Conservation (phyloP, 495 filamentous ascomycete genomes). For the Penicillium macrosclerotiorum region DNA sequence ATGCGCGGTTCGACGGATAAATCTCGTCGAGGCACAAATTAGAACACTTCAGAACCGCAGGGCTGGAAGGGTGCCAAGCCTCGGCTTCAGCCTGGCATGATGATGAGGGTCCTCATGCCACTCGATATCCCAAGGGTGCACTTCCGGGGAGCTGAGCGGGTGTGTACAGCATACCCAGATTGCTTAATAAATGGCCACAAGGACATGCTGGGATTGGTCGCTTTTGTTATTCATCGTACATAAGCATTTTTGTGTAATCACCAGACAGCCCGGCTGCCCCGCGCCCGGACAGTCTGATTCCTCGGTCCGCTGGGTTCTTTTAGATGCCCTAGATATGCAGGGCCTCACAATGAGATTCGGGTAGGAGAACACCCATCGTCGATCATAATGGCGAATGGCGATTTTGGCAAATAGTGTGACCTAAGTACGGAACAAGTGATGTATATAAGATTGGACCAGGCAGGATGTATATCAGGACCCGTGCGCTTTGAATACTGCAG, state of each 20-base stretch:
- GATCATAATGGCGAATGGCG: not conserved
- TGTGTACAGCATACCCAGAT: not conserved
- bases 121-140: not conserved
- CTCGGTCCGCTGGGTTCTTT: constrained; percentile 11
- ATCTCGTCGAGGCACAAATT: too few relatives aligned
- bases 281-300: constrained; percentile 4
- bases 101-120: constrained; percentile 13
- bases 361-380: not conserved
- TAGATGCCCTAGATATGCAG: not conserved
- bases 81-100: constrained; percentile 6
- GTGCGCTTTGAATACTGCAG: too few relatives aligned
- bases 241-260: too few relatives aligned
- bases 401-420: too few relatives aligned
- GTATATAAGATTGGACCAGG: not conserved
- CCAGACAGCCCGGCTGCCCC: constrained; percentile 5
- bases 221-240: too few relatives aligned
- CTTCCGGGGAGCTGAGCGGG: not conserved
- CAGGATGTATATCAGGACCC: too few relatives aligned
- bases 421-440: not conserved
- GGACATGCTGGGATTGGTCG: too few relatives aligned
- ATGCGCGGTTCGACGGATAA: not conserved
- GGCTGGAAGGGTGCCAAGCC: constrained; percentile 9
- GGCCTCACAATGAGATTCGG: not conserved
- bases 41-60: too few relatives aligned
- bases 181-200: not conserved